Evolutionary conservation across 2,329 filamentous ascomycete genomes (phyloP), one percentile per base, ranked within the genome.

Genomic region (Penicillium fuscoglaucum): DNA sequence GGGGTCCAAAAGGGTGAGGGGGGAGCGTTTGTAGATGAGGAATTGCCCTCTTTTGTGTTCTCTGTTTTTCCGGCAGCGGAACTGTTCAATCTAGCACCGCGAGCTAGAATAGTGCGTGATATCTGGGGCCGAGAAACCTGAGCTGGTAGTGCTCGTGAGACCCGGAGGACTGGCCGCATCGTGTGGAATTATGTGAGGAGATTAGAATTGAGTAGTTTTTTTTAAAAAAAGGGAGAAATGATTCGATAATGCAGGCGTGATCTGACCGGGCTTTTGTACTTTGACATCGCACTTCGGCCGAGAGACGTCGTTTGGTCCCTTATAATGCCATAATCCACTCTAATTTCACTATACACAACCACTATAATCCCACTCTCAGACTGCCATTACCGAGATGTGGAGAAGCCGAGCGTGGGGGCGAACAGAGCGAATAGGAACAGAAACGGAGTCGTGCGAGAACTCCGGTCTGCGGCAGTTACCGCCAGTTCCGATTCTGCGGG

Each of bases 1-100:
- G 80, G 79, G 2, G 76, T 80, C 82, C 74, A 74, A 44, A 80
- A 80, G 9, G 55, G 35, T 3, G 57, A 60, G 0, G 66, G 45
- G 1, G 63, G 29, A 33, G 52, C 51, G 8, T 51, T 47, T 13
- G 60, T 29, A 10, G 67, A 62, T 17, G 64, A 60, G 24, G 58
- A 62, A 44, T 61, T 59, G 17, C 29, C 29, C n/a, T 54, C 41
- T 47, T 37, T 47, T 29, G 29, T 37, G 37, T 17, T 52, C 53
- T 39, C 46, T 17, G 48, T 44, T n/a, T 48, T 48, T 17, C 31
- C 21, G 9, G 19, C 43, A 21, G 26, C 60, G 17, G 65, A 64
- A 45, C 62, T 71, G 39, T 62, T 68, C 28, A 55, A 54, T 35
- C 70, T 67, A 56, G 59, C 44, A 7, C 56, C 37, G 37, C 49